A percentile compares a stretch with the other conserved stretches of the same genome.
These are phyloP conservation scores for Cornus florida DNA, from an alignment of 148 eudicot genomes.

Conservation along the genomic window DNA sequence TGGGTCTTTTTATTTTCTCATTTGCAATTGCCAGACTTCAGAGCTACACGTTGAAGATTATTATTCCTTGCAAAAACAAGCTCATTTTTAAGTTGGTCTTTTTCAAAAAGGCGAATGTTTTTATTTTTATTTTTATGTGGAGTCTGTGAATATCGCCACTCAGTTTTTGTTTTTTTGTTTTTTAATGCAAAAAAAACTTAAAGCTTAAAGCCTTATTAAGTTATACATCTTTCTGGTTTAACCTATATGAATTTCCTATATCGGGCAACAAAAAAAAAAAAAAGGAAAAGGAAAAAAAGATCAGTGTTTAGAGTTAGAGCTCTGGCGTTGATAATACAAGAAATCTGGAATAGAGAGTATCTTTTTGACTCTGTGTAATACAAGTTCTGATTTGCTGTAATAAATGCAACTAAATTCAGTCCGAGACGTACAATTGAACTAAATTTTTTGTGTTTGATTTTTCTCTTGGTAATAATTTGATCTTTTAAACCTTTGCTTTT, in stretches of 20 bases:
- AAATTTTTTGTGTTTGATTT: neutral
- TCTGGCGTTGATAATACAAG: no score
- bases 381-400: conserved; percentile 5
- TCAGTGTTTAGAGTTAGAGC: no score
- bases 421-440: neutral
- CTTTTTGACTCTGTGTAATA: no score
- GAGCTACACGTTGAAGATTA: neutral
- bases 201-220: no score
- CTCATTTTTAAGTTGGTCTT: neutral
- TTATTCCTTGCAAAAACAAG: neutral
- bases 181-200: no score
- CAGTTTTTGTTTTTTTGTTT: no score
- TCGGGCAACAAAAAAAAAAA: no score
- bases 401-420: neutral
- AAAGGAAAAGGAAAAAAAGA: no score
- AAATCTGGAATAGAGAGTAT: no score
- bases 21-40: neutral
- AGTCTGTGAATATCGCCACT: no score
- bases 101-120: neutral
- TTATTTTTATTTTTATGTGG: neutral
- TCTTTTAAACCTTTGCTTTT: conserved; percentile 2
- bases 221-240: no score
- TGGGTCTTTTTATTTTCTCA: neutral
- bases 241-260: no score
- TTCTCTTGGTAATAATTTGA: neutral